phyloP scores from a whole-genome alignment of 345 rosid genomes.

The Melaleuca alternifolia region DNA sequence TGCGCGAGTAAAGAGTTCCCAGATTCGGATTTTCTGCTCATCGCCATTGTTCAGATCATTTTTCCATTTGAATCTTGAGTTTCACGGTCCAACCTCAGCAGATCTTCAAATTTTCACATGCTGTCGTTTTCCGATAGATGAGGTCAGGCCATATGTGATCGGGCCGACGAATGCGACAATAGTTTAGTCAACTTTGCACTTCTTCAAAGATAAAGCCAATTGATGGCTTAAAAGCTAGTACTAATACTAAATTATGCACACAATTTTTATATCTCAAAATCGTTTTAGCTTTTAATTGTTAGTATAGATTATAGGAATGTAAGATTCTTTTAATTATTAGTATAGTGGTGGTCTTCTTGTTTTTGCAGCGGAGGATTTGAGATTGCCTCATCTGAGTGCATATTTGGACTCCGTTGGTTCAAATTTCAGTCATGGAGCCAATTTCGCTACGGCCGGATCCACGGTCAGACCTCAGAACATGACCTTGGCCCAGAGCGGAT shows the following conservation, averaged over 20 bases:
- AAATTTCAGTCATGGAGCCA: constrained; percentile 76
- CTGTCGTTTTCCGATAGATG: not conserved
- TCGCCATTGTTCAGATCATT: not conserved
- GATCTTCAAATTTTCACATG: not conserved
- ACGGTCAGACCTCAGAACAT: constrained; percentile 52
- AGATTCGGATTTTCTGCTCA: not conserved
- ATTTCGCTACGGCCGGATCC: constrained; percentile 78
- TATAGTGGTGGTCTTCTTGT: not conserved
- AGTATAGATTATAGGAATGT: not conserved
- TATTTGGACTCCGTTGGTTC: constrained; percentile 55
- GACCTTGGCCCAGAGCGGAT: constrained; percentile 45
- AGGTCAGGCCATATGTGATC: not conserved
- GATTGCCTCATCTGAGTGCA: constrained; percentile 44
- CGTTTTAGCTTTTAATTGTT: not conserved
- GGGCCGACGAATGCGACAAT: not conserved
- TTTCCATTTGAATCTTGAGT: not conserved
- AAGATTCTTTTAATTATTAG: not conserved
- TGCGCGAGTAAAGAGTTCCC: not conserved
- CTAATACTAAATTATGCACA: not conserved
- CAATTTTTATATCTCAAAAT: not conserved
- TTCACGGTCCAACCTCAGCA: not conserved
- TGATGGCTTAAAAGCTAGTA: not conserved
- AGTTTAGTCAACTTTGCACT: not conserved
- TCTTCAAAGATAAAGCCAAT: not conserved
- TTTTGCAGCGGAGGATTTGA: constrained; percentile 33